phyloP scores from a whole-genome alignment of 768 basidiomycete species.

The Suillus placidus region DNA sequence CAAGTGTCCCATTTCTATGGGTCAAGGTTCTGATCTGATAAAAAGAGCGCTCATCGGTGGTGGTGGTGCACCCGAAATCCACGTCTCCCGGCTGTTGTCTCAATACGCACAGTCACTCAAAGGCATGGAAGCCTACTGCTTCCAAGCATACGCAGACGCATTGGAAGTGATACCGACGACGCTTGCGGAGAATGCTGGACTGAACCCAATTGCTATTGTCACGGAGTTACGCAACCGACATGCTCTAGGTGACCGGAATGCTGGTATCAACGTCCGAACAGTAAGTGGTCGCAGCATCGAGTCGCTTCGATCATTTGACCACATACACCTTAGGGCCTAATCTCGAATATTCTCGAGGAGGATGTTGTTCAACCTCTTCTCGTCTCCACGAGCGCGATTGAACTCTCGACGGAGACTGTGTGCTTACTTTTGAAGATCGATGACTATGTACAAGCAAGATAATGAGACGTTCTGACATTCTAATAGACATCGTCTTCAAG shows the following conservation, averaged over 20 bases:
- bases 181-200: slow-evolving; percentile 95
- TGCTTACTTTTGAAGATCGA: slow-evolving; percentile 94
- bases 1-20: background rate
- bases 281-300: slow-evolving; percentile 44
- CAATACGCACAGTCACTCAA: slow-evolving; percentile 92
- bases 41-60: slow-evolving; percentile 88
- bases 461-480: slow-evolving; percentile 18
- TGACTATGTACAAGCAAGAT: slow-evolving; percentile 85
- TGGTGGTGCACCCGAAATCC: slow-evolving; percentile 97
- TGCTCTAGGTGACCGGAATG: slow-evolving; percentile 90
- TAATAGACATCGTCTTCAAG: background rate
- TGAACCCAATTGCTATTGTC: slow-evolving; percentile 97
- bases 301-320: background rate
- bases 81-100: slow-evolving; percentile 88
- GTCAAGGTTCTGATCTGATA: slow-evolving; percentile 11
- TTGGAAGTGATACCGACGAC: slow-evolving; percentile 98
- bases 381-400: slow-evolving; percentile 93
- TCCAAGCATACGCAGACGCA: slow-evolving; percentile 97
- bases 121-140: slow-evolving; percentile 99
- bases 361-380: slow-evolving; percentile 96
- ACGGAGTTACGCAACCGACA: slow-evolving; percentile 97
- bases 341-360: slow-evolving; percentile 97
- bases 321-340: slow-evolving; percentile 67
- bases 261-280: slow-evolving; percentile 98
- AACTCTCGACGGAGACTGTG: slow-evolving; percentile 97